phyloP scores from a whole-genome alignment of 768 basidiomycete genomes.

The Inosperma sp. region DNA sequence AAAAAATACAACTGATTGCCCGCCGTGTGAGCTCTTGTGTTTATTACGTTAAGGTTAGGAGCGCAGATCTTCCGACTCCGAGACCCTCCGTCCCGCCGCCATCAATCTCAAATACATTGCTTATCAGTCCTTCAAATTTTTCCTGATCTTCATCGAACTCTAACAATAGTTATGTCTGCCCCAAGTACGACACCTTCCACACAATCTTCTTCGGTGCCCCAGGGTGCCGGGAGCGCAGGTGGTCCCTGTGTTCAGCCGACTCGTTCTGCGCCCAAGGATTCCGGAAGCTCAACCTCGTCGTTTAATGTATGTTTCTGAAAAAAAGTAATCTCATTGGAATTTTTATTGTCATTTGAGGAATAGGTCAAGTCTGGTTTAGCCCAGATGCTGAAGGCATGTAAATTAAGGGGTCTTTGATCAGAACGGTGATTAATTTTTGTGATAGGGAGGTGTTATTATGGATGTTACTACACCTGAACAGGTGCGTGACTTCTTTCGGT shows the following conservation, averaged over 20 bases:
- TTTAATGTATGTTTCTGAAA: constrained; percentile 9
- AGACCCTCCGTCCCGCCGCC: too few species aligned
- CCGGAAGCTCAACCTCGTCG: constrained; percentile 52
- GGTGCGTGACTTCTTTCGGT: constrained; percentile 20
- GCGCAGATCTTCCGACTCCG: too few species aligned
- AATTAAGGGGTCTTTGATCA: constrained; percentile 9
- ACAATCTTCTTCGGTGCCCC: constrained; percentile 32
- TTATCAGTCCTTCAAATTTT: too few species aligned
- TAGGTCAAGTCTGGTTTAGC: constrained; percentile 92
- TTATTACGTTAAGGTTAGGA: too few species aligned
- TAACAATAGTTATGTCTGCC: neutral
- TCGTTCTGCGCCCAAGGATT: constrained; percentile 41
- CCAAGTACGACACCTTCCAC: constrained; percentile 28
- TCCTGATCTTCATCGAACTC: neutral
- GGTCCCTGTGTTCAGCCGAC: constrained; percentile 48
- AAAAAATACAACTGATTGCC: too few species aligned
- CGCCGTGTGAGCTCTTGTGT: too few species aligned
- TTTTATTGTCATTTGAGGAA: constrained; percentile 1
- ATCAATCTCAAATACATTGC: too few species aligned
- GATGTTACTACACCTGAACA: constrained; percentile 82
- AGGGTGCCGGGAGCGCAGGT: constrained; percentile 37
- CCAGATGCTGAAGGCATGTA: constrained; percentile 87
- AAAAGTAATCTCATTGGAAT: constrained; percentile 12
- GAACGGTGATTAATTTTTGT: neutral
- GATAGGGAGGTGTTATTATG: constrained; percentile 87